These are phyloP conservation scores for Withania somnifera DNA, from an alignment of 305 asterid species.

Conservation along the genomic window DNA sequence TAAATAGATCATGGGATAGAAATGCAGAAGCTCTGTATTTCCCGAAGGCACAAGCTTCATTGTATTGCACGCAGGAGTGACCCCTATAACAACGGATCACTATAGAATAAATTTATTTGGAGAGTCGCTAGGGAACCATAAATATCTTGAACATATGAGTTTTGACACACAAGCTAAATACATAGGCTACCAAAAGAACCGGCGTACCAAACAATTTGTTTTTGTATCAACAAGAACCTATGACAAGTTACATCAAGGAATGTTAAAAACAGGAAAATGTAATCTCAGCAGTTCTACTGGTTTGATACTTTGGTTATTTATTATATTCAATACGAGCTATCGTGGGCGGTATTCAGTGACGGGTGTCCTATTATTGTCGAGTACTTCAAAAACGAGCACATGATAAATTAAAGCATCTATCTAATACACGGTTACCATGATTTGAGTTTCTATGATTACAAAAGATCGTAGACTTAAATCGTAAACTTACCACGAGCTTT, in stretches of 20 bases:
- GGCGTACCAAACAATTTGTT: neutral
- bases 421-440: neutral
- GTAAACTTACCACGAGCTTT: slow-evolving; percentile 57
- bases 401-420: neutral
- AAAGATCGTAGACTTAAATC: too few species aligned
- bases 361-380: neutral
- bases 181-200: neutral
- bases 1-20: neutral
- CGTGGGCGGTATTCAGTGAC: neutral
- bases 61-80: neutral
- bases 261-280: neutral
- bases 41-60: neutral
- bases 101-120: neutral
- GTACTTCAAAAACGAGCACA: neutral
- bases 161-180: neutral
- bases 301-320: neutral
- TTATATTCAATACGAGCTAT: neutral
- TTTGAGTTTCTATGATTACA: neutral
- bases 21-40: neutral
- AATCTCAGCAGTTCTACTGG: neutral
- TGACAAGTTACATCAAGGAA: neutral
- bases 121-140: neutral
- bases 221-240: neutral
- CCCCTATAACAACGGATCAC: neutral
- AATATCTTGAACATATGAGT: neutral